Evolutionary conservation across 495 filamentous ascomycete species (phyloP).

Genomic region (Rhypophila decipiens): DNA sequence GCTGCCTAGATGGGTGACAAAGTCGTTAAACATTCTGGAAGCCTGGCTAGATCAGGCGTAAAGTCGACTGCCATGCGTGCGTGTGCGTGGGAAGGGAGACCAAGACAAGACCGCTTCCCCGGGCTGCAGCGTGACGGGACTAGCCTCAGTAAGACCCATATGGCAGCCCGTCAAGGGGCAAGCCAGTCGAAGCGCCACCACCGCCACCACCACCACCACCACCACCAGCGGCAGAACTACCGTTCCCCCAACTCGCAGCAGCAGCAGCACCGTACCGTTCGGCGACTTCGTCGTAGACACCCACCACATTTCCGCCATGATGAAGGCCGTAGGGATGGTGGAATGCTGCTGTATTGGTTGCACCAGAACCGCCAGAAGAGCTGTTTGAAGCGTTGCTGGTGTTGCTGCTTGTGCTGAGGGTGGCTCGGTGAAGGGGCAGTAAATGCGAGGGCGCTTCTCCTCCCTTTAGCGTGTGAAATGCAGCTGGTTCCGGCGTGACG

Average conservation of each 20-base stretch:
- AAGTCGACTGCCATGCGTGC: not conserved
- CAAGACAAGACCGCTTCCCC: too few species aligned
- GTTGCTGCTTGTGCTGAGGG: not conserved
- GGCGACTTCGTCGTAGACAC: not conserved
- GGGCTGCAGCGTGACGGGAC: not conserved
- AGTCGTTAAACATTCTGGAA: too few species aligned
- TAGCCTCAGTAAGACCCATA: not conserved
- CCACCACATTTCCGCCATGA: not conserved
- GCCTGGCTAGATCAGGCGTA: too few species aligned
- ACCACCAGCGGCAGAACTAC: too few species aligned
- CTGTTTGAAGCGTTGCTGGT: not conserved
- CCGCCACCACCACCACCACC: not conserved
- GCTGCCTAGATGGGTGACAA: too few species aligned
- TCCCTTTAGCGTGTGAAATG: not conserved
- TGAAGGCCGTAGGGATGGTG: not conserved
- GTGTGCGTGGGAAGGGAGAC: not conserved
- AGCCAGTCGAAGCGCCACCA: not conserved
- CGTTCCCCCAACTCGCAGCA: too few species aligned
- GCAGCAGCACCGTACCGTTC: not conserved
- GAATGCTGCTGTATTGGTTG: not conserved
- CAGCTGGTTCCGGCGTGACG: not conserved
- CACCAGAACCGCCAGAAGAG: not conserved
- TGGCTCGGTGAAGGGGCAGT: not conserved
- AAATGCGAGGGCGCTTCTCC: too few species aligned
- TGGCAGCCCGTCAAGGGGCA: not conserved